Evolutionary conservation across 2,329 filamentous ascomycete genomes (phyloP).

Genomic region (Exutisphaerella laricina): DNA sequence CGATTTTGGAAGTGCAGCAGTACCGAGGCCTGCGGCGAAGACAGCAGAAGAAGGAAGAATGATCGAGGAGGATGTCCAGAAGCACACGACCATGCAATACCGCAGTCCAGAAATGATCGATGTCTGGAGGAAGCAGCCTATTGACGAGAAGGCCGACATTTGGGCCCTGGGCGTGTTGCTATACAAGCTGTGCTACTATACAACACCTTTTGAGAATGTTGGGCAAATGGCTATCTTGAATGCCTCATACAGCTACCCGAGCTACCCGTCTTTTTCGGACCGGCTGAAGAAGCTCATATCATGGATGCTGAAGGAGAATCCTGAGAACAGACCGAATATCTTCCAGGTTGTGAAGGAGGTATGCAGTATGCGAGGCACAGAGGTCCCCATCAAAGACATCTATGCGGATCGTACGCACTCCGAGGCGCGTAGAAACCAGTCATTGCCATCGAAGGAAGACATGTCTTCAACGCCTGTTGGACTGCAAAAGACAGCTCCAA

Average conservation of each 20-base stretch:
- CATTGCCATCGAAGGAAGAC: constrained; percentile 53
- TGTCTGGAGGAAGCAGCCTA: constrained; percentile 91
- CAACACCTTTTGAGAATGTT: constrained; percentile 95
- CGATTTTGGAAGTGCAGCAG: constrained; percentile 90
- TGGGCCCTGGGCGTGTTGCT: constrained; percentile 93
- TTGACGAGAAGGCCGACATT: constrained; percentile 98
- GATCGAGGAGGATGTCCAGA: constrained; percentile 95
- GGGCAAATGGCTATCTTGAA: constrained; percentile 97
- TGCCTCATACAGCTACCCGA: constrained; percentile 86
- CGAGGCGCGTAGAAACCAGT: constrained; percentile 57
- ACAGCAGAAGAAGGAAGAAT: constrained; percentile 82
- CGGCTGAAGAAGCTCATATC: constrained; percentile 84
- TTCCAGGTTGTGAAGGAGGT: constrained; percentile 86
- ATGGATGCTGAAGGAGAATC: constrained; percentile 84
- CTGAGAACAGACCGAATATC: constrained; percentile 76
- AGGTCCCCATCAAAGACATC: constrained; percentile 78
- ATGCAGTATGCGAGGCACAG: constrained; percentile 78
- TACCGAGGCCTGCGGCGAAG: constrained; percentile 75
- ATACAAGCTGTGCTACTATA: constrained; percentile 99
- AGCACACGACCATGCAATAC: constrained; percentile 95
- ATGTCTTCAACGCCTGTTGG: constrained; percentile 50
- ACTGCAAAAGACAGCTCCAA: constrained; percentile 71
- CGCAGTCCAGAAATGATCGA: constrained; percentile 98
- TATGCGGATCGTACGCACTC: constrained; percentile 54
- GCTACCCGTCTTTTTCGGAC: constrained; percentile 83